Evolutionary conservation across 495 filamentous ascomycete species (phyloP), one percentile per base, ranked within the genome.

Genomic region (Symbiotaphrina buchneri): DNA sequence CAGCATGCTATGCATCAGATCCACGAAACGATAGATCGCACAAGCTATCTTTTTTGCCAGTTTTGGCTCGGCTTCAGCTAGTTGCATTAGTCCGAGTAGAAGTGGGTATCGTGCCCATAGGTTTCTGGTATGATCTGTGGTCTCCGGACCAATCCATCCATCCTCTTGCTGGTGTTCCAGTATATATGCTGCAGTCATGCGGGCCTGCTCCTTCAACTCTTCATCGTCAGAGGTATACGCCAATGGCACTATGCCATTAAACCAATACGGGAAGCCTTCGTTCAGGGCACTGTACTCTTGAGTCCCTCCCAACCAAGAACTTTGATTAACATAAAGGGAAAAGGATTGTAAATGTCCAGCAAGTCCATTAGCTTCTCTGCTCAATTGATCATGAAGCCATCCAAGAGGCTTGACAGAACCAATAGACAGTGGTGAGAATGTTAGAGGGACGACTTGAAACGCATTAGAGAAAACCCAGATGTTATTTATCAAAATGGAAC

Each of bases 181-280:
- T 1, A 71, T 51, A 34, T 60, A 55, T 30, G 62, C 51, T 13
- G 61, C 37, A 22, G 55, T 51, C 8, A 48, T 32, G 17, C 58
- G 49, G 4, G 67, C 58, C 34, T 76, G 68, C 1, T 21, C 39
- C 39, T 68, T 67, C n/a, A 74, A 44, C 10, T 62, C 41, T 1
- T 46, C 34, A 39, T 74, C 60, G 29, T 68, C 51, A 8, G 69
- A 43, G 0, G 48, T 47, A 40, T 63, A 74, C 10, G 71, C 65
- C n/a, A 74, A 52, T 8, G 70, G 66, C 2, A 76, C 71, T 3
- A 74, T 47, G 15, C 61, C 61, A 39, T 74, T 74, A 35, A 71
- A 60, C 71, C 68, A 76, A 41, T 76, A 74, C 1, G 68, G 67
- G 2, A 61, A 53, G 0, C 56, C 59, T 46, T 76, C 69, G 34